Evolutionary conservation across 768 basidiomycete species (phyloP), one percentile per base, ranked within the genome.

Genomic region (Chalciporus pseudorubinellus): DNA sequence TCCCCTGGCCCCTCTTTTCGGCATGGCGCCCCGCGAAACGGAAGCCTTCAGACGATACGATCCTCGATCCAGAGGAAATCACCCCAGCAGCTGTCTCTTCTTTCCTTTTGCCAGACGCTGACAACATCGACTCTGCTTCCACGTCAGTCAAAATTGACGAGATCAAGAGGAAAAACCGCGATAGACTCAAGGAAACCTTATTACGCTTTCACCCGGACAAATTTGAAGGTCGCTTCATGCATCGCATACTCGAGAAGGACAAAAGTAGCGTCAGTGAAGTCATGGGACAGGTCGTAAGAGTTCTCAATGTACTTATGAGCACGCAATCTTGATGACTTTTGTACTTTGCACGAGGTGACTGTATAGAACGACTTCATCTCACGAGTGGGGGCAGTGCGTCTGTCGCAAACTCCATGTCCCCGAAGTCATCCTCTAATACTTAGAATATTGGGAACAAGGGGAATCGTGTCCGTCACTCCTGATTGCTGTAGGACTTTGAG

Each of bases 171-270:
- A 80, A 76, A 62, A 74, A 72, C 29, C 84, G 79, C 62, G 84
- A 88, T 18, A 83, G 76, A 55, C 60, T 89, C 40, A 73, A 84
- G 58, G 87, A 88, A 67, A 77, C 84, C 0, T 75, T 88, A 59
- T 66, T 89, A 21, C 82, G 87, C 18, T 90, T 86, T 64, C 88
- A 90, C 62, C 88, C 88, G 2, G 88, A 90, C 67, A 90, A 90
- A 64, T 89, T 89, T 48, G 85, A 90, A 63, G 85, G 88, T 18
- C 76, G 88, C 29, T 70, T 89, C 43, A 81, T 88, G 77, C 63
- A 64, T 44, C 72, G 74, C 5, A 73, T 89, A 6, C 60, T 57
- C 39, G 69, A 72, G 28, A 59, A 58, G 12, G 85, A 90, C 20
- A 66, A 60, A 59, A 76, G 75, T 39, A 62, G 55, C 14, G 83